These are phyloP conservation scores for Solanum microdontum DNA, from an alignment of 257 asterid species.

Conservation along the genomic window DNA sequence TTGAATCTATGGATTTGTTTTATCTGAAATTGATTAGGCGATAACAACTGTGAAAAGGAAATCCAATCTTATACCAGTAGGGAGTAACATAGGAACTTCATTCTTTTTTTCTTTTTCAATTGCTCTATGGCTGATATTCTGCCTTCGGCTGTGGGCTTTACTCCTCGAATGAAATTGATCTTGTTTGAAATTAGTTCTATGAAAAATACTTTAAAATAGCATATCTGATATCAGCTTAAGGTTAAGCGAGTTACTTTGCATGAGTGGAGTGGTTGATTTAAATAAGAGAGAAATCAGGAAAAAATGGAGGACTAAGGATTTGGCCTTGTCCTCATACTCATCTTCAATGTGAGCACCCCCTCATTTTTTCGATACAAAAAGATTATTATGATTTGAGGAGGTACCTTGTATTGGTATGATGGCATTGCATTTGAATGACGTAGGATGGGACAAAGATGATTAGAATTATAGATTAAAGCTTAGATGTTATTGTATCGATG, in stretches of 20 bases:
- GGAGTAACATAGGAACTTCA: not conserved
- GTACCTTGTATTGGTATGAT: not conserved
- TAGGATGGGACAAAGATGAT: not conserved
- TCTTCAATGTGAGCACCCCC: not conserved
- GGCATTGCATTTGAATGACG: not conserved
- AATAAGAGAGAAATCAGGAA: not conserved
- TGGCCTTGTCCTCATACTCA: not conserved
- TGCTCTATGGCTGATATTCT: not conserved
- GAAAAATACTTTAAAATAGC: not conserved
- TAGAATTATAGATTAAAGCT: not conserved
- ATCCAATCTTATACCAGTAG: not conserved
- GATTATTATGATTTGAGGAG: not conserved
- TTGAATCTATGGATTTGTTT: not conserved
- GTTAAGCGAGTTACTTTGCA: not conserved
- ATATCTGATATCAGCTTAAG: not conserved
- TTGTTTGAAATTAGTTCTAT: not conserved
- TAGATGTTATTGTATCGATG: not conserved
- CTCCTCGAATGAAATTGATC: not conserved
- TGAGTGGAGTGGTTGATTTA: not conserved
- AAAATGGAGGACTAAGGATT: not conserved
- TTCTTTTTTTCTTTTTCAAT: not conserved
- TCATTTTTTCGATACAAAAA: not conserved
- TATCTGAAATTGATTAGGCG: not conserved
- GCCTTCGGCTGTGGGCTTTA: not conserved
- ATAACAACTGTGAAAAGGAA: not conserved